Conservation (phyloP, 768 basidiomycete genomes). For the Lactarius vividus region DNA sequence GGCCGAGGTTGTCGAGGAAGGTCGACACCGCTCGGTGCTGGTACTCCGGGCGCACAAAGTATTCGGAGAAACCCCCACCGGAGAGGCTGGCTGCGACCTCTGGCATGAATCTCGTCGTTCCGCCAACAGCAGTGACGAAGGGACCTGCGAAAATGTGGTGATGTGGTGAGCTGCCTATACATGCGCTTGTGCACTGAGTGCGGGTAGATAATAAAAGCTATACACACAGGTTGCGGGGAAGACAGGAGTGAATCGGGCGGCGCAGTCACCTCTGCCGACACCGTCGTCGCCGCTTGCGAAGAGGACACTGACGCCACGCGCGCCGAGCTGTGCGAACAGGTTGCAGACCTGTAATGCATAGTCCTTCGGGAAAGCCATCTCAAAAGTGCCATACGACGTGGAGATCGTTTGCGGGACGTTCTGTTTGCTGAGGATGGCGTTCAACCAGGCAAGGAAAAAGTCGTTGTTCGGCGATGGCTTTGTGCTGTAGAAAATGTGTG, state of each 20-base stretch:
- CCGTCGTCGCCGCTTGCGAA: background rate
- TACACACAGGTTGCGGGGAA: background rate
- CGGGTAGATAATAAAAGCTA: background rate
- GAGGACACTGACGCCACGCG: background rate
- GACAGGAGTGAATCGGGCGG: background rate
- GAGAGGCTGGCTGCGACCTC: background rate
- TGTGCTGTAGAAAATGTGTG: background rate
- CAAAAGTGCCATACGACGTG: background rate
- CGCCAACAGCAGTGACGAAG: background rate
- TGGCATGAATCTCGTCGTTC: background rate
- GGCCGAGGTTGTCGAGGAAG: background rate
- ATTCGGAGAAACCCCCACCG: background rate
- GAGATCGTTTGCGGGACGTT: background rate
- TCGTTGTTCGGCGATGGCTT: fast-evolving
- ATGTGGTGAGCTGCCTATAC: background rate
- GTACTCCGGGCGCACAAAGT: background rate
- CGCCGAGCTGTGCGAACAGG: background rate
- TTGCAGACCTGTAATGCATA: fast-evolving
- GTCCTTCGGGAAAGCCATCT: fast-evolving
- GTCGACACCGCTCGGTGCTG: background rate
- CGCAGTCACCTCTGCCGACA: background rate
- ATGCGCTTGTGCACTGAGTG: background rate
- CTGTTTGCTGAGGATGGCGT: background rate
- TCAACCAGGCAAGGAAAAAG: background rate
- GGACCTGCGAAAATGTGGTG: background rate